These are phyloP conservation scores for Spiraea crenata DNA, from an alignment of 331 rosid genomes.

Conservation along the genomic window DNA sequence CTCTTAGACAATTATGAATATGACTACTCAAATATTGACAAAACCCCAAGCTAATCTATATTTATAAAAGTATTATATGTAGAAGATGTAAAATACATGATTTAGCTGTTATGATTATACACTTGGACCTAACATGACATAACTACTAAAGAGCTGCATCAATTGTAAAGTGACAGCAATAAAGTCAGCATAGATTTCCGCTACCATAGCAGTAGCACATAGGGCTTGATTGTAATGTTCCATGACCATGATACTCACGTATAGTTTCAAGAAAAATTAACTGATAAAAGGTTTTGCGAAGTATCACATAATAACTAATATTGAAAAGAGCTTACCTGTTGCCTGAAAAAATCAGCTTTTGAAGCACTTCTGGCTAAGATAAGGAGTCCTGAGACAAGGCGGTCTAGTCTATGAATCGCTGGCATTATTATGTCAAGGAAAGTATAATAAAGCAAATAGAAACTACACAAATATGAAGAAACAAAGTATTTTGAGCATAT, in stretches of 20 bases:
- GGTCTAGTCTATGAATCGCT: conserved; percentile 95
- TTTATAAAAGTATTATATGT: neutral
- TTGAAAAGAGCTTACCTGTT: conserved; percentile 54
- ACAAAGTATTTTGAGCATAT: no score
- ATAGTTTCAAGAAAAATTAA: neutral
- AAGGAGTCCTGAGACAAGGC: conserved; percentile 97
- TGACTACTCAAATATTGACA: neutral
- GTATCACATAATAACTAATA: neutral
- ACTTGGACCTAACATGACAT: no score
- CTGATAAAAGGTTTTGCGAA: neutral
- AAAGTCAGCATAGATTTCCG: neutral
- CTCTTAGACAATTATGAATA: neutral
- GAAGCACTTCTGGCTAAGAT: conserved; percentile 85
- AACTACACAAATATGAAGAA: no score
- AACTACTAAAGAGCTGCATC: neutral
- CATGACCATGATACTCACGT: neutral
- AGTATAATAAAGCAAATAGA: conserved; percentile 21
- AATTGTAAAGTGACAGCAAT: neutral
- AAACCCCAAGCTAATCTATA: neutral
- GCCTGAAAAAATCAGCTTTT: conserved; percentile 82
- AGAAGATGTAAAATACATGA: neutral
- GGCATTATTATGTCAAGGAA: conserved; percentile 57
- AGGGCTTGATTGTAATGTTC: neutral
- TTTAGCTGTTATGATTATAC: neutral
- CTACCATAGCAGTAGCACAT: neutral